Evolutionary conservation across 305 asterid species (phyloP), one percentile per base, ranked within the genome.

Genomic region (Fraxinus velutina): DNA sequence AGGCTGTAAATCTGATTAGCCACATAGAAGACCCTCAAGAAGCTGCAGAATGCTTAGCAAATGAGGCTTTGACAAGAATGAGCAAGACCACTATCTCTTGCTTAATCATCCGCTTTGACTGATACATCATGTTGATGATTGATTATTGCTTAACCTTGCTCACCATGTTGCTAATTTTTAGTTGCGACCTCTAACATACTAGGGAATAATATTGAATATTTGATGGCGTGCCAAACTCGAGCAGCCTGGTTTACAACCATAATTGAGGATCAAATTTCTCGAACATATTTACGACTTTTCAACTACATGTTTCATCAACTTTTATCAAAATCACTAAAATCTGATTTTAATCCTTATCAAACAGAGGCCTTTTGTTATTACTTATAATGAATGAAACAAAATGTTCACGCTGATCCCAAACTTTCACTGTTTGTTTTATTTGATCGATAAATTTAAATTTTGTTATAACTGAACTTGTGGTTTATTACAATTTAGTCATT

Each of bases 11-110:
- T 89, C 90, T 92, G 80, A 89, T 92, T 15, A 83, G 91, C 83
- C 94, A 90, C 85, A 85, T 90, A 15, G 93, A 86, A 50, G 85
- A 90, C 64, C 90, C 94, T 27, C 90, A 90, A 79, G 89, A 86
- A 79, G 94, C 96, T 76, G 91, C 94, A 21, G 91, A 90, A 75
- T 89, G 91, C 62, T 87, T 90, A 78, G 93, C 93, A n/a, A 88
- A 84, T 71, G 94, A 92, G 82, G 96, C 96, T 5, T 42, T 84
- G 42, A 79, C 78, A 72, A 88, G 94, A 87, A 88, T 83, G 92
- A 86, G 88, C 88, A 90, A 71, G 84, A 88, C 76, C 87, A 86
- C 70, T 36, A 86, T 90, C 77, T 85, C 96, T 44, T 90, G 91
- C 84, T 84, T 90, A 73, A 81, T 92, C 73, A 90, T 92, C 78